Conservation (phyloP, 1,284 basidiomycete genomes). For the Inonotus hispidus region DNA sequence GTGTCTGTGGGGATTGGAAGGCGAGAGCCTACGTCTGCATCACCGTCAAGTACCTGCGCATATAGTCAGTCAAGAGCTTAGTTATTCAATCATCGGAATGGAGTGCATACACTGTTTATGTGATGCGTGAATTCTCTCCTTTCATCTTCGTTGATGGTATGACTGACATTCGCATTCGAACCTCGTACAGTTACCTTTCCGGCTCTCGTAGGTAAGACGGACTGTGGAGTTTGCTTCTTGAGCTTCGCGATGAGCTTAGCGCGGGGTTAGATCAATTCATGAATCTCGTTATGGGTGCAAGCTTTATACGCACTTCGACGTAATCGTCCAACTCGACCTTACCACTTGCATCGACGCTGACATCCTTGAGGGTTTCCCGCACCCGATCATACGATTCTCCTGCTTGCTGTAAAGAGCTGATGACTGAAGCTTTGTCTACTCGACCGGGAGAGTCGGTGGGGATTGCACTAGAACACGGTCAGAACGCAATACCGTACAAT, state of each 20-base stretch:
- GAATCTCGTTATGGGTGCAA: not conserved
- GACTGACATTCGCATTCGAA: slow-evolving; percentile 92
- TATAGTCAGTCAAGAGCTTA: not conserved
- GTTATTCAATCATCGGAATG: slow-evolving; percentile 8
- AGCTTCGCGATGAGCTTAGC: slow-evolving; percentile 79
- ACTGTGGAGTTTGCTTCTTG: slow-evolving; percentile 45
- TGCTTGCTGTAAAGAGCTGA: slow-evolving; percentile 69
- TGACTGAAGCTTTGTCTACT: slow-evolving; percentile 76
- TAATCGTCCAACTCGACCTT: slow-evolving; percentile 98
- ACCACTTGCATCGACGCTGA: slow-evolving; percentile 91
- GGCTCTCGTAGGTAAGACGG: slow-evolving; percentile 65
- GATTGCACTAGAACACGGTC: slow-evolving; percentile 52
- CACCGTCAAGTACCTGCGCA: slow-evolving; percentile 81
- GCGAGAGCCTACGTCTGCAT: slow-evolving; percentile 77
- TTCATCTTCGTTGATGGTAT: slow-evolving; percentile 99
- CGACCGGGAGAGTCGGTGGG: slow-evolving; percentile 83
- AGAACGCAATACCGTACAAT: slow-evolving; percentile 9
- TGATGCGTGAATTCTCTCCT: slow-evolving; percentile 94
- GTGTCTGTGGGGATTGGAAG: slow-evolving; percentile 96
- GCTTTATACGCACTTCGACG: slow-evolving; percentile 69
- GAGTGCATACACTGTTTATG: slow-evolving; percentile 76
- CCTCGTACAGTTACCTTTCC: slow-evolving; percentile 95
- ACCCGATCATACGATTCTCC: slow-evolving; percentile 92
- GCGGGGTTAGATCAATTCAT: slow-evolving; percentile 19
- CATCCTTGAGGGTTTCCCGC: slow-evolving; percentile 89